Evolutionary conservation across 106 monocot species (phyloP).

Genomic region (Dioscorea alata): DNA sequence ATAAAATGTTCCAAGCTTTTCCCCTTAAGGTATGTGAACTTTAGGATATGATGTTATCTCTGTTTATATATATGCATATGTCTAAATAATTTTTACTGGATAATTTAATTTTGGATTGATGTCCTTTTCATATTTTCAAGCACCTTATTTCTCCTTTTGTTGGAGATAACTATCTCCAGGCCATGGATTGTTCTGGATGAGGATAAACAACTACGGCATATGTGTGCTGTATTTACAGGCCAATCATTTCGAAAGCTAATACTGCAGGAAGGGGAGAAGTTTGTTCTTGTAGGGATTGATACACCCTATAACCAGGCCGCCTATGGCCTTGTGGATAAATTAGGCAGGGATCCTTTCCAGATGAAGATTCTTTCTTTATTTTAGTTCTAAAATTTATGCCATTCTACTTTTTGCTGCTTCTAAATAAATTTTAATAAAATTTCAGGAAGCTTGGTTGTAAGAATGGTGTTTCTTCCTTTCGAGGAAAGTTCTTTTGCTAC

Average conservation of each 20-base stretch:
- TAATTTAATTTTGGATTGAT: background rate
- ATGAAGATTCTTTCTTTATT: constrained; percentile 48
- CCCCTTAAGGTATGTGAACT: constrained; percentile 55
- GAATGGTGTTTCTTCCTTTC: constrained; percentile 90
- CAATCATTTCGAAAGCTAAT: constrained; percentile 78
- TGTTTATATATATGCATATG: background rate
- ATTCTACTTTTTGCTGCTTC: background rate
- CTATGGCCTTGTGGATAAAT: constrained; percentile 88
- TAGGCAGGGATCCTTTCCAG: constrained; percentile 46
- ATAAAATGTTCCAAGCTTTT: constrained; percentile 36
- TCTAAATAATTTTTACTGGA: background rate
- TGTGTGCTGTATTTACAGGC: constrained; percentile 62
- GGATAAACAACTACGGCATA: constrained; percentile 51
- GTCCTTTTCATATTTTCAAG: background rate
- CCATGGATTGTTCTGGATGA: constrained; percentile 25
- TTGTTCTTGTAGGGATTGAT: constrained; percentile 81
- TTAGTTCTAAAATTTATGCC: background rate
- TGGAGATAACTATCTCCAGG: constrained; percentile 29
- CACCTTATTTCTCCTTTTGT: background rate
- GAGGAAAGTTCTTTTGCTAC: constrained; percentile 92
- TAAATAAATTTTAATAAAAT: background rate
- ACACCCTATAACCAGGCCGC: constrained; percentile 86
- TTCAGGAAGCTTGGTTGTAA: constrained; percentile 92
- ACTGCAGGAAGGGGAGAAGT: constrained; percentile 95
- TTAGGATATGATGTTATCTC: background rate